Base-by-base conservation (phyloP, 805 yeast genomes). In the Candida vaughaniae region DNA sequence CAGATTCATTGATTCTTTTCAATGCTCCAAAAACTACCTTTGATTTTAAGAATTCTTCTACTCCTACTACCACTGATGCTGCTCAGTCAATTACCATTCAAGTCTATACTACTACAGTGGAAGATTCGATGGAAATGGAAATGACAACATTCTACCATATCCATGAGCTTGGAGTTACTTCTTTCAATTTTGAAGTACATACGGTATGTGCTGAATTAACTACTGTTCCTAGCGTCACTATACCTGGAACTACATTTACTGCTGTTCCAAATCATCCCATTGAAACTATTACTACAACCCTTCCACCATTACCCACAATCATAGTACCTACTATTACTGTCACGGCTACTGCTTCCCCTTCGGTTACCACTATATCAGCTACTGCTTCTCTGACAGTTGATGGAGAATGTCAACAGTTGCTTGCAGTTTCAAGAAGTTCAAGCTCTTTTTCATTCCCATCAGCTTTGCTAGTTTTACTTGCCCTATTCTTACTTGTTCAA, bases 11-110 rank as follows among this genome's bases (percentile, higher is more conserved):
- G 10, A 20, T 20, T 20, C 23, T 10, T 20, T 20, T 10, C 10
- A 20, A 7, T 7, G 23, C 23, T 20, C 23, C 23, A 7, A 10
- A 20, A 20, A 10, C 10, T 12, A 14, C 16, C 16, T 16, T 25
- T 35, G 11, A 25, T 15, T 12, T 22, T 16, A 22, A 34, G 7
- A 17, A 31, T 18, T 10, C 33, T 16, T 29, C 39, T 28, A 4
- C 19, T n/a, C 6, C 35, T 20, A 15, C 17, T 7, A 29, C 15
- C 9, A 15, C 27, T 15, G 28, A 22, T 23, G 8, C 29, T 18
- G 23, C 22, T 9, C n/a, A 25, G 16, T 26, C 25, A 16, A n/a
- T 33, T 5, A 20, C 23, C 10, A 20, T 20, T 10, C 23, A 6
- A 20, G 23, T 20, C 9, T 20, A 7, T 10, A 20, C 23, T 10